Evolutionary conservation across 2,329 filamentous ascomycete genomes (phyloP), one percentile per base, ranked within the genome.

Genomic region (Rachicladosporium sp.): DNA sequence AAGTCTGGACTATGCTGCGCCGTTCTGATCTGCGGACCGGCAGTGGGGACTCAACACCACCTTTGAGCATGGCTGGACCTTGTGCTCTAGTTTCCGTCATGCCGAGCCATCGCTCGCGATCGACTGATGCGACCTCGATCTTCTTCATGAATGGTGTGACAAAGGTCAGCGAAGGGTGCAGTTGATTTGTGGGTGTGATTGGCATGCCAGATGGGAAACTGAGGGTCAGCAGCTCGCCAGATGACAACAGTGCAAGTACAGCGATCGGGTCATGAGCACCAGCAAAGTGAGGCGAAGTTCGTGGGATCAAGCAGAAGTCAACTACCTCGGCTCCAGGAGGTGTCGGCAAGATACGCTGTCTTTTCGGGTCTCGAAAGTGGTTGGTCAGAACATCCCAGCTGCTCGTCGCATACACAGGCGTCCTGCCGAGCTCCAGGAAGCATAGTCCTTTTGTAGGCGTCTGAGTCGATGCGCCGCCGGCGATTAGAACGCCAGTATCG

Each of bases 121-220:
- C 80, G 8, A 96, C 68, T 9, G 76, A 73, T 7, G 84, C 73
- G n/a, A 93, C 69, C 10, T 75, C 72, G 37, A 83, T 69, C 37
- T 78, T 77, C 39, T 76, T 82, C 42, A 91, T 76, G 56, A 93
- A 96, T 0, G 91, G 91, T 54, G 95, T 87, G 5, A 94, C 81
- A 46, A 95, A 83, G 1, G 82, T 82, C 34, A 95, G 65, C 2
- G 83, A 94, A 0, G 88, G 75, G 53, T 93, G 89, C 4, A 98
- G 71, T 61, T 94, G 85, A 53, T 95, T 94, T 3, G 88, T 94
- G 1, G 91, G 87, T 21, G 80, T 83, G 40, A 96, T 93, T 1
- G 86, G 82, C 59, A 88, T 83, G 21, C 91, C 91, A 35, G 81
- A 91, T 0, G 91, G 91, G 55, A 96, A 96, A 52, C 81, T 93